Base-by-base conservation (phyloP, 1,139 yeast genomes). In the Suzukiozyma palmioleophila region DNA sequence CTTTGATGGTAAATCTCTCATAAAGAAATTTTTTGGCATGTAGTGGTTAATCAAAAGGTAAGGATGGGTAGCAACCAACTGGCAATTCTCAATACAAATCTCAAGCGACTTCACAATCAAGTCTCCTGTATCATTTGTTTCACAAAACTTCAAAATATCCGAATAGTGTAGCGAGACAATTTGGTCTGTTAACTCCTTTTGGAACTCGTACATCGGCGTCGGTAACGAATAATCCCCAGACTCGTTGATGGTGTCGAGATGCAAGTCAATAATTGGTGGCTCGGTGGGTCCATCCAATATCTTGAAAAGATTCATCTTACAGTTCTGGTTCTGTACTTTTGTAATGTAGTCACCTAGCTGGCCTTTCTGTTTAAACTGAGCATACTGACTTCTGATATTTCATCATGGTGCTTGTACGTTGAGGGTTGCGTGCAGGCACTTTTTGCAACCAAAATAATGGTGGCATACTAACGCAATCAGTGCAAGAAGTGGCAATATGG, bases 171-270 rank as follows among this genome's bases (percentile, higher is more conserved):
- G 67, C 1, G 96, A 85, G 7, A 92, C 85, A 24, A 92, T 89
- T 56, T 89, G 96, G 62, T 90, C 96, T n/a, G 92, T 86, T 39
- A 92, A 72, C 54, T 88, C 95, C 52, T 82, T 84, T 57, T 92
- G 97, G 50, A 87, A 84, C 46, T 85, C 89, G 43, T 86, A 80
- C 83, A 90, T 81, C 2, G 96, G 90, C 4, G 95, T 86, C 0
- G 95, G 88, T 32, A 90, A 67, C 58, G 79, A 76, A 58, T 87
- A 88, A 51, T 85, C 95, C 8, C 90, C 86, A 1, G 82, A 75
- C 3, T 56, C 59, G 43, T 64, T 69, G 41, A 53, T 48, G 26
- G 52, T 56, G 38, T 56, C 66, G 32, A 69, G 56, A 39, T 69
- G 69, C 30, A 73, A 69, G 46, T 78, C 84, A 6, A 82, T 81